Conservation (phyloP, 1,139 yeast genomes). For the Tardiomyces blankii region DNA sequence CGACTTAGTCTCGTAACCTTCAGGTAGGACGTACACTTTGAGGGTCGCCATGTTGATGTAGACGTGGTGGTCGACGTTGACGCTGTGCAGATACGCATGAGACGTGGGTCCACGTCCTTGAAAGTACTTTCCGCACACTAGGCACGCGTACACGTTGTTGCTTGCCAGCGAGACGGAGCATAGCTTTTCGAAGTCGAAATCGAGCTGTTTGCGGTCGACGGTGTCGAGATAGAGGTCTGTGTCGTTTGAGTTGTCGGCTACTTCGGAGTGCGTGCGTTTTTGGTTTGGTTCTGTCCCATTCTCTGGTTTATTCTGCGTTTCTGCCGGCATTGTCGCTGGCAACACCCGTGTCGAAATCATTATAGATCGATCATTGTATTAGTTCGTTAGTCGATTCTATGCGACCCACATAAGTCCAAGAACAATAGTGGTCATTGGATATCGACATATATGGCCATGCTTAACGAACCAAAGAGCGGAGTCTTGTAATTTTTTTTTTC, state of each 20-base stretch:
- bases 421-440: no score
- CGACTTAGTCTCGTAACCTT: conserved; percentile 35
- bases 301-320: no score
- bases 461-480: no score
- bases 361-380: no score
- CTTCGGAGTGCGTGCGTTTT: not conserved
- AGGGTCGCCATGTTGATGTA: conserved; percentile 43
- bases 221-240: conserved; percentile 37
- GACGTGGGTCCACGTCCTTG: conserved; percentile 56
- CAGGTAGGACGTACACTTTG: conserved; percentile 51
- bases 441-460: no score
- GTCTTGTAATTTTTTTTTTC: no score
- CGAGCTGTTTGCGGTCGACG: conserved; percentile 42
- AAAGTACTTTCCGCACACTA: conserved; percentile 62
- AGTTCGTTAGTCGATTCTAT: no score
- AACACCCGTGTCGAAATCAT: no score
- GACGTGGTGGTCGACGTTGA: conserved; percentile 52
- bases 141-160: conserved; percentile 57
- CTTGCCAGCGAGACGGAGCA: conserved; percentile 55
- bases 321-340: no score
- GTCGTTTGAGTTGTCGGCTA: not conserved
- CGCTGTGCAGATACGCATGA: conserved; percentile 58
- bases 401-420: no score
- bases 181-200: conserved; percentile 59
- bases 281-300: not conserved